phyloP scores from a whole-genome alignment of 176 grass and related monocot genomes.

The Olyra latifolia region DNA sequence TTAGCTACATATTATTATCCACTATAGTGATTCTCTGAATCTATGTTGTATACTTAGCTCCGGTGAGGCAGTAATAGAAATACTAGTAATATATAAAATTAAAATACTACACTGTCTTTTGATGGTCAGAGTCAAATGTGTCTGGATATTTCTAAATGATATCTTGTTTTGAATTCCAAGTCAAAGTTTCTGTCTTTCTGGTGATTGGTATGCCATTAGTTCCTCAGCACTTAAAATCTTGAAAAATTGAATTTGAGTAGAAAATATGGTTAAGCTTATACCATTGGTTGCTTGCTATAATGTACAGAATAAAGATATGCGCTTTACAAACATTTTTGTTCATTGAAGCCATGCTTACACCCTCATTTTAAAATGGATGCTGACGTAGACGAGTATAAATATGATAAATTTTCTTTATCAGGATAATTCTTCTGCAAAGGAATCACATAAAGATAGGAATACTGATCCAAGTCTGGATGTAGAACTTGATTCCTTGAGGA shows the following conservation, averaged over 20 bases:
- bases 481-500: constrained; percentile 43
- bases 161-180: background rate
- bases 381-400: constrained; percentile 1
- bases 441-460: background rate
- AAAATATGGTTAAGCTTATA: too few relatives aligned
- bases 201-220: too few relatives aligned
- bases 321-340: background rate
- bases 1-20: background rate
- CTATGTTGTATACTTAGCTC: background rate
- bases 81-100: background rate
- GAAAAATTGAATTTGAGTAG: too few relatives aligned
- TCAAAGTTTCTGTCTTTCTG: too few relatives aligned
- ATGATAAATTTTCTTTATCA: constrained; percentile 26
- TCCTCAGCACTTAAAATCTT: too few relatives aligned
- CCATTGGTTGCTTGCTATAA: too few relatives aligned
- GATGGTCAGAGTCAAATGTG: background rate
- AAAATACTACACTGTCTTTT: background rate
- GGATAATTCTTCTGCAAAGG: constrained; percentile 43
- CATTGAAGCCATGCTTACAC: constrained; percentile 17
- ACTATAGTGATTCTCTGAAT: background rate
- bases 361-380: background rate
- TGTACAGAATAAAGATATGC: too few relatives aligned
- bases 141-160: background rate
- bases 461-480: constrained; percentile 28
- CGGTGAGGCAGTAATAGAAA: background rate